phyloP scores from a whole-genome alignment of 192 early-diverging fungal genomes.

The Mortierella hygrophila region DNA sequence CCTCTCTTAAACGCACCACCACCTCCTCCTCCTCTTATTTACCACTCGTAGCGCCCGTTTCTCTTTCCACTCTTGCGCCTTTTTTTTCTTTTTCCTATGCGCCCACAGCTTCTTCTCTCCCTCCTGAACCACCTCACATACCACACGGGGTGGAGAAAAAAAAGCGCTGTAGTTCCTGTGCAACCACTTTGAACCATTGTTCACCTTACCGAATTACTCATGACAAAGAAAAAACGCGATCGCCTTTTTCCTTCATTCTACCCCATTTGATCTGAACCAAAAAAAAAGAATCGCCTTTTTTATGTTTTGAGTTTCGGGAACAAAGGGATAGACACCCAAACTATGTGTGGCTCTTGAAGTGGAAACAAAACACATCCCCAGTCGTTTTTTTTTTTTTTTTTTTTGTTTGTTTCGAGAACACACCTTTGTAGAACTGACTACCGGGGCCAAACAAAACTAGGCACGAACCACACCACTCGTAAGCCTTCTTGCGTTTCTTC shows the following conservation, averaged over 20 bases:
- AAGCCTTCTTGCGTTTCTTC: background rate
- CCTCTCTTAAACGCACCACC: background rate
- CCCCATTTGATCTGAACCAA: background rate
- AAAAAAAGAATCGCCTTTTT: too few relatives aligned
- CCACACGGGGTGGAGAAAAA: background rate
- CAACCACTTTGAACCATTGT: background rate
- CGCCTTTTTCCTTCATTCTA: background rate
- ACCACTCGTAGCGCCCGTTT: background rate
- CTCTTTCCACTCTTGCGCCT: background rate
- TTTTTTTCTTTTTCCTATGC: background rate
- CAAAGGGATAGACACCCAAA: too few relatives aligned
- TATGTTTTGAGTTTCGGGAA: too few relatives aligned
- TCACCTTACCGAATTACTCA: background rate
- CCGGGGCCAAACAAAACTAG: background rate
- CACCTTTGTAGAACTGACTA: background rate
- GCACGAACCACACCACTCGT: background rate
- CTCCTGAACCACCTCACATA: background rate
- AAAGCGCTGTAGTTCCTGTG: background rate
- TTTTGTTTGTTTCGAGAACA: background rate
- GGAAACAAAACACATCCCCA: background rate
- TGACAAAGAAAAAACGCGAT: constrained; percentile 12
- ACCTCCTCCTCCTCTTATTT: background rate
- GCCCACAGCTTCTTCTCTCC: background rate
- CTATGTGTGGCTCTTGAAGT: too few relatives aligned
- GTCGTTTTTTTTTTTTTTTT: background rate